Percentiles rank a stretch among this genome's conserved stretches.
Evolutionary conservation across 148 eudicot genomes (phyloP).

Genomic region (Rhododendron vialii): DNA sequence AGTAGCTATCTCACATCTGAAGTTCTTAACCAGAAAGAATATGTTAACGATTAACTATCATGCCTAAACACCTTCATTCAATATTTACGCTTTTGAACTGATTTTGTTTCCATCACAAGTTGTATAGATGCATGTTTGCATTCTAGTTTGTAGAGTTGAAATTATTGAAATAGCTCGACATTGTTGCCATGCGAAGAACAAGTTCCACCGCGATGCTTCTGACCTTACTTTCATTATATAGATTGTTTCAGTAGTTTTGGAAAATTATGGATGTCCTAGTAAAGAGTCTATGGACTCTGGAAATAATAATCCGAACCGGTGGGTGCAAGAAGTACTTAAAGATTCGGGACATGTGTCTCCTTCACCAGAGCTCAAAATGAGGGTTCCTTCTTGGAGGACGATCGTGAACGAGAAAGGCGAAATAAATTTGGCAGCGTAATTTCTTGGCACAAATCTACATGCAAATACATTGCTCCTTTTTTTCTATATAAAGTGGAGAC

Average conservation of each 20-base stretch:
- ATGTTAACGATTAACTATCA: background rate
- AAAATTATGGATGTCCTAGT: slow-evolving; percentile 54
- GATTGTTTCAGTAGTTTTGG: slow-evolving; percentile 85
- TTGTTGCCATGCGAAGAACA: background rate
- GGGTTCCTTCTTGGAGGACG: slow-evolving; percentile 70
- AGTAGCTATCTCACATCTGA: background rate
- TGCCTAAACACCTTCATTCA: background rate
- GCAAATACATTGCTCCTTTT: background rate
- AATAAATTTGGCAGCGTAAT: slow-evolving; percentile 62
- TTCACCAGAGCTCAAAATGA: slow-evolving; percentile 31
- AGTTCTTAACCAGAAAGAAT: background rate
- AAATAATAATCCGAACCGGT: slow-evolving; percentile 25
- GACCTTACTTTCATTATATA: slow-evolving; percentile 16
- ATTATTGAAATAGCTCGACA: background rate
- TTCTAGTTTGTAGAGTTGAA: background rate
- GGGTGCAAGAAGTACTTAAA: slow-evolving; percentile 65
- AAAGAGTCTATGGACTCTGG: slow-evolving; percentile 29
- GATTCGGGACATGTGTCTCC: slow-evolving; percentile 46
- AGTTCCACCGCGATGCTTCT: background rate
- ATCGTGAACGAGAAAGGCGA: slow-evolving; percentile 77
- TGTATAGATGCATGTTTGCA: background rate
- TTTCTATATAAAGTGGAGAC: background rate
- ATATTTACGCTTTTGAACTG: background rate
- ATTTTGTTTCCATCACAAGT: background rate
- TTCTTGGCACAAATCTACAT: slow-evolving; percentile 5